Conservation (phyloP, 2,329 filamentous ascomycete species). For the Penicillium janthinellum region DNA sequence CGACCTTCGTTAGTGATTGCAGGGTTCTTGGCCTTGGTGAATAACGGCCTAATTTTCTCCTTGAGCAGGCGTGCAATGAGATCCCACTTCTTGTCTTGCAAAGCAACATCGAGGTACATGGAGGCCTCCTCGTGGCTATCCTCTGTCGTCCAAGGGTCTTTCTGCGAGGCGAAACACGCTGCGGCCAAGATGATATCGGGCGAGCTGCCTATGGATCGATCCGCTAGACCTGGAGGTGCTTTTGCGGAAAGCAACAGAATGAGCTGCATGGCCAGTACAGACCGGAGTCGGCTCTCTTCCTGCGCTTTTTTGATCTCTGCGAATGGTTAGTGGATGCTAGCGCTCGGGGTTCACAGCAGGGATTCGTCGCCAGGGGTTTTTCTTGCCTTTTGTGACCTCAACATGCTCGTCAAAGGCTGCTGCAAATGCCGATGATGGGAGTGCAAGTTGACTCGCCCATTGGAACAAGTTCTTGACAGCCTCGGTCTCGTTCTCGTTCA, state of each 20-base stretch:
- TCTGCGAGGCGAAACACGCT: constrained; percentile 35
- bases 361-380: no score
- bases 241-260: constrained; percentile 22
- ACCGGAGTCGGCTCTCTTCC: constrained; percentile 28
- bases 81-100: constrained; percentile 5
- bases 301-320: constrained; percentile 26
- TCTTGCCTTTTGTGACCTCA: constrained; percentile 20
- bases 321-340: not conserved
- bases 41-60: constrained; percentile 44
- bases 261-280: constrained; percentile 34
- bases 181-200: constrained; percentile 34
- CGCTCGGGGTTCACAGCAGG: no score
- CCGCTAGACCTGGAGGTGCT: constrained; percentile 9
- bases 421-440: constrained; percentile 39
- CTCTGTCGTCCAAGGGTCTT: constrained; percentile 41
- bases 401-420: constrained; percentile 29
- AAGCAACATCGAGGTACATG: constrained; percentile 6
- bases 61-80: constrained; percentile 31
- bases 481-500: constrained; percentile 27
- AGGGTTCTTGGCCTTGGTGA: constrained; percentile 45
- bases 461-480: constrained; percentile 32
- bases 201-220: constrained; percentile 23
- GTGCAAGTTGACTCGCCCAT: constrained; percentile 35
- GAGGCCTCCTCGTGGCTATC: constrained; percentile 17
- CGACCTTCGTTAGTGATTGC: constrained; percentile 47